Evolutionary conservation across 495 filamentous ascomycete genomes (phyloP), one percentile per base, ranked within the genome.

Genomic region (Penicillium atrosanguineum): DNA sequence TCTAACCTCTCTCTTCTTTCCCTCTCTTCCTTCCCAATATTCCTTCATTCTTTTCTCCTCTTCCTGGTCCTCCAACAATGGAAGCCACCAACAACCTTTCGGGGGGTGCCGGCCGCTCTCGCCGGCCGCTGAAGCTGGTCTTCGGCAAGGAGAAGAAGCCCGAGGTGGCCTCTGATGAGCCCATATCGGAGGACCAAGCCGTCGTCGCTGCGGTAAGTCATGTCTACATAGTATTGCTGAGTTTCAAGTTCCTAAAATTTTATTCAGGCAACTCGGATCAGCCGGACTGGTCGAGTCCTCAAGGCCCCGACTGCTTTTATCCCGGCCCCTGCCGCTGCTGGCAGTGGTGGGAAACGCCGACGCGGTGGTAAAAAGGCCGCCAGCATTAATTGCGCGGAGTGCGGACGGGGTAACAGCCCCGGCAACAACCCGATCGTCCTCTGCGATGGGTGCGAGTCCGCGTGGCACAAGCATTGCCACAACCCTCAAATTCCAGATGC

Each of bases 401-500:
- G 94, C 70, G 80, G 86, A 44, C 78, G 94, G 38, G 84, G 89
- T 8, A 82, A 89, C 46, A 89, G 85, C 50, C 87, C 91, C 0
- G 65, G 76, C 16, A 83, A 66, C 52, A 98, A 98, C 68, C 80
- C 84, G 73, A 96, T 98, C 50, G 94, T 97, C 7, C 94, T 96
- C 66, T 98, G 94, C 71, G 91, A 96, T 68, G 86, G 84, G 12
- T 98, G 94, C 74, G 91, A 94, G 64, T 78, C 77, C 11, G 82
- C 87, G 15, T 98, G 91, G 83, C 94, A 98, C 68, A 92, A 96
- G 69, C 80, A 81, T 55, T 97, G 94, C 62, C 92, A 97, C 68
- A 83, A 94, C 57, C 91, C 94, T 0, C 80, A 79, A 5, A 91
- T 98, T 57, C 75, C 78, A 7, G 80, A 85, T 53, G 81, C 88